phyloP scores from a whole-genome alignment of 2,329 filamentous ascomycete genomes.

The Fusarium ambrosium region DNA sequence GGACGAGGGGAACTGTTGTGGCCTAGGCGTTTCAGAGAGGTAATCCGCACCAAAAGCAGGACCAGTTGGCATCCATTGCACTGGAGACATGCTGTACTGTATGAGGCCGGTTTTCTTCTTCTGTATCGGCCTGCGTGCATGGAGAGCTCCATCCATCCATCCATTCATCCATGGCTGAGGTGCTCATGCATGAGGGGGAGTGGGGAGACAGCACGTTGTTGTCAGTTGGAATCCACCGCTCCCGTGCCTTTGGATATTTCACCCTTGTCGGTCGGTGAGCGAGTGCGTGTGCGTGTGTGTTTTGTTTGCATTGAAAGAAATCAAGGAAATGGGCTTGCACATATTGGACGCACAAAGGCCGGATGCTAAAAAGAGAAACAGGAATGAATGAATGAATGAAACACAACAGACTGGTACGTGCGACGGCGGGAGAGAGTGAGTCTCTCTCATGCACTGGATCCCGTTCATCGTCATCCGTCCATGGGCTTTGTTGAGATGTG shows the following conservation, averaged over 20 bases:
- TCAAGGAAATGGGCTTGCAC: constrained; percentile 1
- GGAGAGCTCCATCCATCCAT: background rate
- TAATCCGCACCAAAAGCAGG: background rate
- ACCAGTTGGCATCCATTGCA: background rate
- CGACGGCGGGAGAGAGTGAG: background rate
- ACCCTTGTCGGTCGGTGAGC: background rate
- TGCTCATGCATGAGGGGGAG: constrained; percentile 15
- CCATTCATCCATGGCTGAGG: background rate
- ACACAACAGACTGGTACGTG: constrained; percentile 17
- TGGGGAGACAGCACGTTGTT: constrained; percentile 12
- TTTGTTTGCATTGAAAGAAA: constrained; percentile 1
- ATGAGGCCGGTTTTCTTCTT: constrained; percentile 8
- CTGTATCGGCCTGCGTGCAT: background rate
- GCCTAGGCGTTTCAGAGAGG: background rate
- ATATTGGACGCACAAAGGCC: background rate
- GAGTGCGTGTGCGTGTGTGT: background rate
- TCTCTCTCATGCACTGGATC: background rate
- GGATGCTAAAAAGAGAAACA: constrained; percentile 18
- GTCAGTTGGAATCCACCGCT: constrained; percentile 14
- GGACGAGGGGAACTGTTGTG: background rate
- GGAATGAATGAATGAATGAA: background rate
- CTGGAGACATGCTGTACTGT: background rate
- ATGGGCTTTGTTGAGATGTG: constrained; percentile 24
- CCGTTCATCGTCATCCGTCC: background rate
- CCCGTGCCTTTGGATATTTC: background rate